Evolutionary conservation across 2,329 filamentous ascomycete genomes (phyloP).

Genomic region (Penicillium sp.): DNA sequence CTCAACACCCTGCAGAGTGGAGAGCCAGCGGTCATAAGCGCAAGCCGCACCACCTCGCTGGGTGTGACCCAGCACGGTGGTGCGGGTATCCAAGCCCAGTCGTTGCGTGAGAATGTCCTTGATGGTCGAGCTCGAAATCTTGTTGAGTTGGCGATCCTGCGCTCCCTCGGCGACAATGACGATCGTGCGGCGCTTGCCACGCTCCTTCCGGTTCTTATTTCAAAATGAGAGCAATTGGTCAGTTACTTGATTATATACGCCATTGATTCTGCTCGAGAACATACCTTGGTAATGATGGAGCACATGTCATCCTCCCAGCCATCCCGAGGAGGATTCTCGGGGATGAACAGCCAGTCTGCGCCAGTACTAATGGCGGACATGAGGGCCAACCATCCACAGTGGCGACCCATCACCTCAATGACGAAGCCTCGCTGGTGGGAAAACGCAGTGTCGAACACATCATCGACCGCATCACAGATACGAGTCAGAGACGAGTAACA

Average conservation of each 20-base stretch:
- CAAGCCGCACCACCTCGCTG: constrained; percentile 92
- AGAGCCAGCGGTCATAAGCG: constrained; percentile 91
- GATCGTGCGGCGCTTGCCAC: constrained; percentile 96
- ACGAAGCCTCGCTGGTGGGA: constrained; percentile 97
- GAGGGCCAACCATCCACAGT: constrained; percentile 96
- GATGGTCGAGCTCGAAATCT: constrained; percentile 80
- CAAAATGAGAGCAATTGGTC: neutral
- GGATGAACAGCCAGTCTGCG: constrained; percentile 96
- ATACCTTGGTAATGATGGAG: constrained; percentile 72
- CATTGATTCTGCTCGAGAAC: constrained; percentile 20
- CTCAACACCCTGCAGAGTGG: constrained; percentile 91
- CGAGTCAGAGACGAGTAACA: constrained; percentile 92
- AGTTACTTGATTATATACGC: neutral
- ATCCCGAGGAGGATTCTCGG: constrained; percentile 84
- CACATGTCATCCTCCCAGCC: constrained; percentile 93
- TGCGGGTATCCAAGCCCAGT: constrained; percentile 85
- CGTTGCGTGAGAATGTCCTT: constrained; percentile 85
- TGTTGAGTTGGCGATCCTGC: constrained; percentile 80
- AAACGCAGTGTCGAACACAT: constrained; percentile 89
- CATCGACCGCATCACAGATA: constrained; percentile 95
- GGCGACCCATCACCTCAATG: constrained; percentile 96
- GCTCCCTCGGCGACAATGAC: constrained; percentile 97
- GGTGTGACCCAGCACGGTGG: constrained; percentile 96
- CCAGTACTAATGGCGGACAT: constrained; percentile 96
- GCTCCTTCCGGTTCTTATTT: constrained; percentile 68